Evolutionary conservation across 2,329 filamentous ascomycete genomes (phyloP), one percentile per base, ranked within the genome.

Genomic region (Alternaria conjuncta): DNA sequence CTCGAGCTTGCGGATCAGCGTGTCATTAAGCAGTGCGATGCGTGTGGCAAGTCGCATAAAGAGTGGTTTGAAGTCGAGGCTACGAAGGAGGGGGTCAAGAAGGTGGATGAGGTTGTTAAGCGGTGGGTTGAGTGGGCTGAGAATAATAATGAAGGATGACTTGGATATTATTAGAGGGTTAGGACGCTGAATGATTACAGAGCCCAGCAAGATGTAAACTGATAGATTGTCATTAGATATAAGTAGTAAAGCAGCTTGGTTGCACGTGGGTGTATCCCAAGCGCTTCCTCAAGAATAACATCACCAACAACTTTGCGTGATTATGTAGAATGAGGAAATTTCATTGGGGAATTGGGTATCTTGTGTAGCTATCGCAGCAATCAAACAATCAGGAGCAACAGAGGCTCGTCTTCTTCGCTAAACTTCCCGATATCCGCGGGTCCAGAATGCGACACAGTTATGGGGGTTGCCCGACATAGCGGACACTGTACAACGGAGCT

Each of bases 51-150:
- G 74, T 90, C 93, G 72, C 96, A 99, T 79, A 85, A 90, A 56
- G 96, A 99, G 82, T 99, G 95, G 95, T 99, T 99, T 78, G 92
- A 96, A 81, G 89, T 97, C 1, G 89, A 92, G 65, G 92, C 92
- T 0, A 90, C 84, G 21, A 87, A 89, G 67, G 86, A 90, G 26
- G 92, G 90, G 0, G 85, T 98, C 4, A 87, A 85, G 64, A 85
- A 75, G 25, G 87, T 92, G 10, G 90, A 92, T 80, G 89, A 92
- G 68, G 88, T 94, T 63, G 89, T 97, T 44, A 88, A 90, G 75
- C 83, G 93, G 68, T 99, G 96, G 96, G 89, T 94, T 9, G 87
- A 87, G 11, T 98, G 94, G 93, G 92, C 91, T 57, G 91, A 92
- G 79, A 60, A 51, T 21, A 60, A 56, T 12, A 67, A 65, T 54